Evolutionary conservation across 2,329 filamentous ascomycete genomes (phyloP).

Genomic region (Metarhizium sp.): DNA sequence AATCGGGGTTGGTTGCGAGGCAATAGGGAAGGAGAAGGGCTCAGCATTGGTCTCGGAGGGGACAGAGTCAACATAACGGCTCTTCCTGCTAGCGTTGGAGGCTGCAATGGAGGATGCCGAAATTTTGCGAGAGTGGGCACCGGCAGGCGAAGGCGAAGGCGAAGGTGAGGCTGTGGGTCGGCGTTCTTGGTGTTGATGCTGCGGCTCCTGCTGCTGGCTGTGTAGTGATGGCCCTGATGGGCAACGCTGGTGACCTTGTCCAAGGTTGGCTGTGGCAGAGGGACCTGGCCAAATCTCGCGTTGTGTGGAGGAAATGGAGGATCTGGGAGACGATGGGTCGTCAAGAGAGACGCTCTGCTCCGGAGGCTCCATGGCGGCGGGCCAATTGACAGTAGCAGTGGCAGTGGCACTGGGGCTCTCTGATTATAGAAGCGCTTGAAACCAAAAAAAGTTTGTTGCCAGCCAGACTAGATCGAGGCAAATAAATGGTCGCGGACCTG

Average conservation of each 20-base stretch:
- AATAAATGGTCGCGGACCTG: not conserved
- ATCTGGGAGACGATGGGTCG: not conserved
- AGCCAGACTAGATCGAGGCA: not conserved
- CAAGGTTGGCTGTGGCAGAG: not conserved
- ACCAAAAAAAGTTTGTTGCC: not conserved
- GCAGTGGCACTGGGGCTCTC: not conserved
- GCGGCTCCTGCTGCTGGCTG: conserved; percentile 2
- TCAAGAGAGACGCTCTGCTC: not conserved
- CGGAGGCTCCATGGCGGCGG: conserved; percentile 5
- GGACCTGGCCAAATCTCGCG: not conserved
- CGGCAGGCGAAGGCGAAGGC: not conserved
- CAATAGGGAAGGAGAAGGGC: conserved; percentile 52
- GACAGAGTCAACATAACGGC: conserved; percentile 49
- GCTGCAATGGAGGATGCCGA: conserved; percentile 32
- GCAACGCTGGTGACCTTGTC: not conserved
- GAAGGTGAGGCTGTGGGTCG: conserved; percentile 18
- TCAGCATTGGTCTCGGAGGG: conserved; percentile 48
- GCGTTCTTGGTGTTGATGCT: conserved; percentile 7
- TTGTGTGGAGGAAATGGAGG: not conserved
- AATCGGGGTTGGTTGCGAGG: conserved; percentile 37
- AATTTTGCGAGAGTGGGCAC: conserved; percentile 22
- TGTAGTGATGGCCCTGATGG: not conserved
- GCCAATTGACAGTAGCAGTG: not conserved
- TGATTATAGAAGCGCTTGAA: too few species aligned
- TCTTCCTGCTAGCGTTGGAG: conserved; percentile 38